These are phyloP conservation scores for Pseudocercospora fijiensis DNA, from an alignment of 2,329 filamentous ascomycete genomes.

Conservation along the genomic window DNA sequence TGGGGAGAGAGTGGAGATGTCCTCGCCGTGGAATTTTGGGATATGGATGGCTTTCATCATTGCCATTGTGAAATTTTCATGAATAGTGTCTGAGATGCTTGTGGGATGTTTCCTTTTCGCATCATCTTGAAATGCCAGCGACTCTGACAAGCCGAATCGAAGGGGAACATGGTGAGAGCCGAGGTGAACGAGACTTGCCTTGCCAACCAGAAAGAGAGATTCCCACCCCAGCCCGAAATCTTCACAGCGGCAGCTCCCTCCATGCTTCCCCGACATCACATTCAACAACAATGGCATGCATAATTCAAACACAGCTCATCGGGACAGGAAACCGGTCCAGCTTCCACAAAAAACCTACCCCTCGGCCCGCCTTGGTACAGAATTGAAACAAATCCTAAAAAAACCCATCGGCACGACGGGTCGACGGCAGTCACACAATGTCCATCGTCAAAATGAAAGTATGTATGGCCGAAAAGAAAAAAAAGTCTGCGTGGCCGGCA, in stretches of 20 bases:
- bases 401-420: background rate
- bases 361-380: conserved; percentile 20
- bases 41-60: conserved; percentile 47
- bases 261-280: background rate
- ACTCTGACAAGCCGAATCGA: conserved; percentile 3
- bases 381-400: conserved; percentile 7
- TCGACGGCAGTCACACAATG: conserved; percentile 8
- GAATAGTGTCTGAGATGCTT: background rate
- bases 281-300: background rate
- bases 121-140: background rate
- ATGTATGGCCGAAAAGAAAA: too few relatives aligned
- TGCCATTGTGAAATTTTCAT: background rate
- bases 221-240: background rate
- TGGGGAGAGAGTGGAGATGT: conserved; percentile 32
- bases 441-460: background rate
- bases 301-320: too few relatives aligned
- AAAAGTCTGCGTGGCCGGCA: conserved; percentile 1
- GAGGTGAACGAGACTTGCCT: too few relatives aligned
- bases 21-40: conserved; percentile 37
- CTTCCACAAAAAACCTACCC: conserved; percentile 3
- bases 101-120: background rate
- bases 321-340: background rate
- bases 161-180: conserved; percentile 4
- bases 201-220: too few relatives aligned
- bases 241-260: background rate